Evolutionary conservation across 805 yeast genomes (phyloP), one percentile per base, ranked within the genome.

Genomic region (Wickerhamiella domercqiae): DNA sequence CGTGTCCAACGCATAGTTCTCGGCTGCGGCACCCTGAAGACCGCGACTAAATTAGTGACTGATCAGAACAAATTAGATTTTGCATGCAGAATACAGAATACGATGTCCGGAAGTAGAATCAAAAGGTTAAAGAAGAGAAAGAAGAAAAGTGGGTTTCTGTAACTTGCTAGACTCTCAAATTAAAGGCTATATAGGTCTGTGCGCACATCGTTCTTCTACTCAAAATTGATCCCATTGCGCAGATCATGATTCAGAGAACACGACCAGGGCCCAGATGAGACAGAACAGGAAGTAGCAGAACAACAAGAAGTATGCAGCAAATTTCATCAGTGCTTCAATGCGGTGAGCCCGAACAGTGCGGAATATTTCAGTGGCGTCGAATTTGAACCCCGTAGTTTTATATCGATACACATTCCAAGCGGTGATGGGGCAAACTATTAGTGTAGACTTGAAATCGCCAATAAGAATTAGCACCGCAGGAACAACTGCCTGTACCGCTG

Each of bases 311-410:
- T 83, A 87, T 72, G 82, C 84, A 7, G 90, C 95, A 50, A 90
- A 71, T 61, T 87, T 87, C 58, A 81, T 62, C 56, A 86, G 84
- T 43, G 83, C 71, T 63, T 86, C 97, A 59, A 78, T 79, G 72
- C 90, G 87, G 66, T 86, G 94, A 55, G 78, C 81, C 51, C 82
- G 71, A 54, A 87, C 71, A 30, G 96, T 86, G 66, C 97, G 74
- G 64, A 90, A 90, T 53, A 87, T 90, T 61, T 87, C 96, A 32
- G 98, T 87, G 41, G 97, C 97, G 60, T 90, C 98, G 58, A 86
- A 73, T 46, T 81, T 64, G 57, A 87, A 86, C 57, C 76, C 75
- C 61, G 82, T 83, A 51, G 71, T 73, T 59, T 76, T 61, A 53
- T 82, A 71, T 60, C 81, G 81, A 66, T 78, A 77, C 42, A 66